A percentile compares a stretch with the other conserved stretches of the same genome.
These are phyloP conservation scores for Botrytis porri DNA, from an alignment of 2,329 filamentous ascomycete species.

Conservation along the genomic window DNA sequence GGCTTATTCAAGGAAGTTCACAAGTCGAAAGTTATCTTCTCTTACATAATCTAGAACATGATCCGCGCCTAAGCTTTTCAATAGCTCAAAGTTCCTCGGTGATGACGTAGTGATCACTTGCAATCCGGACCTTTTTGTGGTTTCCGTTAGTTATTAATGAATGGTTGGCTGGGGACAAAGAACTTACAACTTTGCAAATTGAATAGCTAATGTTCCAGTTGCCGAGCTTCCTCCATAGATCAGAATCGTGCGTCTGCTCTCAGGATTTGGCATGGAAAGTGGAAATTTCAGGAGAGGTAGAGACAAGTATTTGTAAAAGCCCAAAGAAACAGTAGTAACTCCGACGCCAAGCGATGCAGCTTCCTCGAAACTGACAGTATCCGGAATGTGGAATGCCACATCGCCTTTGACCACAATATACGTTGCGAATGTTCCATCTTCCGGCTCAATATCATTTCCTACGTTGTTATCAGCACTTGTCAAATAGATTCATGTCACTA, in stretches of 20 bases:
- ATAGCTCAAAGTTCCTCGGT: conserved; percentile 39
- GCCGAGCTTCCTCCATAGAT: conserved; percentile 36
- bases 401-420: conserved; percentile 39
- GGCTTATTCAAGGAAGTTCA: background rate
- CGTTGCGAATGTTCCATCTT: conserved; percentile 31
- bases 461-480: background rate
- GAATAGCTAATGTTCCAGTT: conserved; percentile 38
- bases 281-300: background rate
- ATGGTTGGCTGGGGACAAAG: conserved; percentile 22
- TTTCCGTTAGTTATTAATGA: background rate
- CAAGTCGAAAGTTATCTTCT: background rate
- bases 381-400: conserved; percentile 44
- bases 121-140: conserved; percentile 22
- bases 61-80: conserved; percentile 42
- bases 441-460: conserved; percentile 21
- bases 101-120: conserved; percentile 40
- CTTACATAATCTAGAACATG: conserved; percentile 42
- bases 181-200: conserved; percentile 36
- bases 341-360: conserved; percentile 38
- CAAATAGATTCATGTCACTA: too few relatives aligned
- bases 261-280: background rate
- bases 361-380: conserved; percentile 44
- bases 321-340: conserved; percentile 21
- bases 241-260: conserved; percentile 31
- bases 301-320: conserved; percentile 17